Base-by-base conservation (phyloP, 1,139 yeast species). In the Candida glucosophila region DNA sequence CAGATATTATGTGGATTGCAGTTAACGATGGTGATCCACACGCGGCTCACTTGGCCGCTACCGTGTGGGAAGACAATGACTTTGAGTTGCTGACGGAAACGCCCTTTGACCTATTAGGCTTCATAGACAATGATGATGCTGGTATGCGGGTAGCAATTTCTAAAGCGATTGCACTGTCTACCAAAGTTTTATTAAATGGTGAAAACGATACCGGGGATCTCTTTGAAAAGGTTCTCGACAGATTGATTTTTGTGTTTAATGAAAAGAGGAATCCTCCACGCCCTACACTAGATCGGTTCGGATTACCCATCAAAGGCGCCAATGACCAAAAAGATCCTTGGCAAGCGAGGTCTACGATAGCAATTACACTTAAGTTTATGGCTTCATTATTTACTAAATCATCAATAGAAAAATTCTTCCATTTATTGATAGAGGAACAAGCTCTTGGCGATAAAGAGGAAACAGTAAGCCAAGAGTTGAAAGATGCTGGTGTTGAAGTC, bases 311-410 rank as follows among this genome's bases (percentile, higher is more conserved):
- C 23, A 76, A 80, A 38, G 56, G 77, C 3, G 66, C 80, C 0
- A 52, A 64, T 15, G 73, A 63, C 15, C 74, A 72, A 41, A 68
- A 62, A 35, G 96, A 86, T 43, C 63, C 73, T 4, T 88, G 95
- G 94, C 90, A 81, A 44, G 71, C 68, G 25, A 69, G 98, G 44
- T 73, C 86, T 32, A 92, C 95, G 14, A 63, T 79, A 29, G 94
- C 96, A 0, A 52, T 78, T 21, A 54, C 88, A 0, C 51, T 86
- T 27, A 70, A 70, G 35, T 65, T 72, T 25, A 49, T 82, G 22
- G 73, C 85, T 1, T 63, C 72, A 1, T 47, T 62, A 18, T 65
- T 76, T 30, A 43, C 48, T 1, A 37, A 40, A 12, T 46, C 42
- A 1, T 34, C 47, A 1, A 66, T 82, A 20, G 64, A 67, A 14